These are phyloP conservation scores for Eimeria maxima DNA, from an alignment of 169 alveolate species.

Conservation along the genomic window DNA sequence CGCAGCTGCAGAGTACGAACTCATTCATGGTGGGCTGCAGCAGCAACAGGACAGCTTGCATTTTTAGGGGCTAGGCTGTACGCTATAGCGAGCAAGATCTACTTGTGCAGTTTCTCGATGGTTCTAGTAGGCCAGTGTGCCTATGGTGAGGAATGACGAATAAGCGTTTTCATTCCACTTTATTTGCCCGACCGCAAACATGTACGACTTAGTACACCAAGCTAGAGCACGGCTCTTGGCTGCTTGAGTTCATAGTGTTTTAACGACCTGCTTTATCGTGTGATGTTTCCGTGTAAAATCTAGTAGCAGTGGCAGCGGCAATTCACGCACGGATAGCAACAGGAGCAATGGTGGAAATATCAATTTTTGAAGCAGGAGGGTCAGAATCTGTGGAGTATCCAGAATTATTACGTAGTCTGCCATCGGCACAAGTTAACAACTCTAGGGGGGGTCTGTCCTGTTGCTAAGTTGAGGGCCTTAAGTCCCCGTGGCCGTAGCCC, in stretches of 20 bases:
- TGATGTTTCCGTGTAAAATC: not conserved
- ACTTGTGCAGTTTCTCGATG: not conserved
- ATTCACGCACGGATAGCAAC: not conserved
- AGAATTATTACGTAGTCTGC: too few species aligned
- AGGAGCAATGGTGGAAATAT: not conserved
- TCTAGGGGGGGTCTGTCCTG: too few species aligned
- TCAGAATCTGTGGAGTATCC: not conserved
- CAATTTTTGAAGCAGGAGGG: not conserved
- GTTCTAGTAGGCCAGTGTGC: not conserved
- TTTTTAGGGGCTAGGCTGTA: not conserved
- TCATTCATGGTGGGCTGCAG: not conserved
- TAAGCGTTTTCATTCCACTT: not conserved
- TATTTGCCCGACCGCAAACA: not conserved
- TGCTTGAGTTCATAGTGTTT: not conserved
- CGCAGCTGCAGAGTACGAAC: not conserved
- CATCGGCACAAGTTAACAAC: too few species aligned
- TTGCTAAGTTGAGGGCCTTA: too few species aligned
- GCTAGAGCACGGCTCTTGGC: not conserved
- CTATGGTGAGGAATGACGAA: not conserved
- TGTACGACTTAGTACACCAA: not conserved
- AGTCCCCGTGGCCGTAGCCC: too few species aligned
- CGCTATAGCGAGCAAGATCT: not conserved
- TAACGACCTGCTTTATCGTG: not conserved
- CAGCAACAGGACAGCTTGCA: not conserved
- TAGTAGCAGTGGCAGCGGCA: not conserved